Conservation (phyloP, 495 filamentous ascomycete genomes). For the Penicillium subrubescens region DNA sequence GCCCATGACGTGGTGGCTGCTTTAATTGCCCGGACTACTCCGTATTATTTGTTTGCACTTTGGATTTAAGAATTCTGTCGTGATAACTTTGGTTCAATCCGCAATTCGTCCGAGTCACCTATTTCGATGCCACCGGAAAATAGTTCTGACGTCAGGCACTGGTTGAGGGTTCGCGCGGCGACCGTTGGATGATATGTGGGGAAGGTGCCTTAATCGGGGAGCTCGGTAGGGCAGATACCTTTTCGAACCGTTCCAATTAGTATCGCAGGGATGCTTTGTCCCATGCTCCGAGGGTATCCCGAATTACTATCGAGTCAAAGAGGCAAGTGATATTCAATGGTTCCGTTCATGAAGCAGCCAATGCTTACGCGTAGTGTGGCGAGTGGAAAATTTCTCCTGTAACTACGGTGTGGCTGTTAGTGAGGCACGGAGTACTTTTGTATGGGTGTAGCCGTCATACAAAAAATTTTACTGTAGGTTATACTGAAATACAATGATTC, state of each 20-base stretch:
- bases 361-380: neutral
- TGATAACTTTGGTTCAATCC: neutral
- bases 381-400: neutral
- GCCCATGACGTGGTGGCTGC: constrained; percentile 2
- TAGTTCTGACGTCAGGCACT: neutral
- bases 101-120: neutral
- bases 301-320: neutral
- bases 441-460: neutral
- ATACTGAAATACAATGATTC: neutral
- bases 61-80: neutral
- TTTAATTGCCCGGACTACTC: neutral
- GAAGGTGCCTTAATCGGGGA: neutral
- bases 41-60: neutral
- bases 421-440: neutral
- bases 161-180: neutral
- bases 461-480: neutral
- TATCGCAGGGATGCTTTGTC: neutral
- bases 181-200: neutral
- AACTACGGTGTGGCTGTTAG: neutral
- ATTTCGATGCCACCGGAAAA: neutral
- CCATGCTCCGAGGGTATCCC: neutral
- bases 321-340: neutral
- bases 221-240: neutral
- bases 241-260: neutral
- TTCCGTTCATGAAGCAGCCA: neutral